Evolutionary conservation across 1,139 yeast genomes (phyloP), one percentile per base, ranked within the genome.

Genomic region (Zygosaccharomyces sapae): DNA sequence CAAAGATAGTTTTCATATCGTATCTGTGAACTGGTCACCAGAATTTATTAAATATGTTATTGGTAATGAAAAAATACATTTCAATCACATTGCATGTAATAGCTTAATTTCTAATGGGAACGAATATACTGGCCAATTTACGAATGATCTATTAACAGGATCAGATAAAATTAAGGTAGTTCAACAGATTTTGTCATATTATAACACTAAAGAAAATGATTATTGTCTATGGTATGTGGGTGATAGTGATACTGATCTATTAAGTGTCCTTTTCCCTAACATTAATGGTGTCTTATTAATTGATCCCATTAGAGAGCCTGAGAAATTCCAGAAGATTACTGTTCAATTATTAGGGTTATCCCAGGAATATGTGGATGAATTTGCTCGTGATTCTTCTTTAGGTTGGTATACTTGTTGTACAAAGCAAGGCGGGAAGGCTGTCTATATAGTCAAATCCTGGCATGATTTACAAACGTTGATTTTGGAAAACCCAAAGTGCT

Each of bases 171-270:
- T 58, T 12, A 35, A 31, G 5, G 38, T 39, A 3, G 35, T 59
- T 18, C 50, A 45, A 8, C 34, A 48, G 13, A 45, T 57, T 2
- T 3, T 40, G 12, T 10, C 18, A n/a, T 19, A 40, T 34, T 43
- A 27, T 41, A 38, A 35, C 13, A 4, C 10, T 16, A 20, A 35
- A n/a, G 29, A 22, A 7, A 25, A 16, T 5, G 31, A 40, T 16
- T 16, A 30, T 7, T 13, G 33, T 3, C 13, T 48, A 16, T 62
- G 67, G 65, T 64, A 59, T 48, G 46, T 63, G 20, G 68, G 68
- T 12, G 68, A 64, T 45, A 64, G 68, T 45, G 64, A 61, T 39
- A 59, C 65, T 2, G 68, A 64, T 45, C 38, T 63, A 20, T 51
- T 62, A 16, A 39, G 62, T 18, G 47, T 62, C 7, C 48, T 64